Conservation (phyloP, 1,284 basidiomycete species). For the Papiliotrema terrestris region DNA sequence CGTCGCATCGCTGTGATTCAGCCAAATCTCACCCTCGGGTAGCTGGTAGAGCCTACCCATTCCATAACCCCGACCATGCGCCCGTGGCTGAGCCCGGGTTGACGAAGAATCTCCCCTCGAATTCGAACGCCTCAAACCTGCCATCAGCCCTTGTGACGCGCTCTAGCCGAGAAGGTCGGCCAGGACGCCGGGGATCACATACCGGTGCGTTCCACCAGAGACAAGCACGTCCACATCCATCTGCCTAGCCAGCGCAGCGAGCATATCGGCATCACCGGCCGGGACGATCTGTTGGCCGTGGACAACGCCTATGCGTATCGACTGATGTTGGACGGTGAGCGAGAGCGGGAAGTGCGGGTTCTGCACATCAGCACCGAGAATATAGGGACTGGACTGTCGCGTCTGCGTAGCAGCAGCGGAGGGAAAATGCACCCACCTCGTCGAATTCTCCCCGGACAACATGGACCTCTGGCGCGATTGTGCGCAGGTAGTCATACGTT, state of each 20-base stretch:
- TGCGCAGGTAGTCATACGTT: slow-evolving; percentile 94
- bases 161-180: background rate
- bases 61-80: slow-evolving; percentile 78
- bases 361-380: slow-evolving; percentile 12
- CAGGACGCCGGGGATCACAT: background rate
- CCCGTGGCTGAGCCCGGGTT: slow-evolving; percentile 95
- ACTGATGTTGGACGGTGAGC: slow-evolving; percentile 69
- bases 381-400: too few species aligned
- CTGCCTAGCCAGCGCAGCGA: slow-evolving; percentile 81
- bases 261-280: slow-evolving; percentile 82
- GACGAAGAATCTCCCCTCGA: slow-evolving; percentile 87
- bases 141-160: slow-evolving; percentile 1
- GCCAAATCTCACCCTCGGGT: background rate
- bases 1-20: slow-evolving; percentile 56
- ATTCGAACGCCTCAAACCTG: slow-evolving; percentile 91
- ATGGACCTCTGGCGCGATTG: slow-evolving; percentile 91
- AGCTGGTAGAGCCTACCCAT: slow-evolving; percentile 55
- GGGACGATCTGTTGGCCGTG: slow-evolving; percentile 96
- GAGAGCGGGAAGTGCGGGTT: slow-evolving; percentile 69
- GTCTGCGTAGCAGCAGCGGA: too few species aligned
- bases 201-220: slow-evolving; percentile 92
- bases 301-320: slow-evolving; percentile 84
- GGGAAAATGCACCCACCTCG: slow-evolving; percentile 73
- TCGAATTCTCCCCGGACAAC: slow-evolving; percentile 94
- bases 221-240: slow-evolving; percentile 97